Base-by-base conservation (phyloP, 2,329 filamentous ascomycete species). In the Stachybotrys echinatus region DNA sequence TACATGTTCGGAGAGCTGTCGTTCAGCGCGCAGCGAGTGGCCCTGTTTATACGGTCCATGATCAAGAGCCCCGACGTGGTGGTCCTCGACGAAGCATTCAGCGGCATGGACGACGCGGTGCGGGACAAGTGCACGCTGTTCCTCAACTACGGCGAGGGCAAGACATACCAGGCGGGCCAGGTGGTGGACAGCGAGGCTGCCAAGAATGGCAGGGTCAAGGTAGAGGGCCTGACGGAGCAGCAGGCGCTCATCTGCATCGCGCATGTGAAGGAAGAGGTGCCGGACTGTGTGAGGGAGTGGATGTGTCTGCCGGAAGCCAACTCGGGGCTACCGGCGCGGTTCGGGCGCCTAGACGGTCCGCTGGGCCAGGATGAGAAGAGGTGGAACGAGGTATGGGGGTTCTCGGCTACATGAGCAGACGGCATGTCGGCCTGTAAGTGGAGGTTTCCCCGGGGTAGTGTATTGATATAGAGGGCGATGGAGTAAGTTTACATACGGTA, bases 201-300 rank as follows among this genome's bases (percentile, higher is more conserved):
- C 7, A 71, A 68, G 49, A 57, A 67, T 0, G 78, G 73, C 0
- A 62, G 65, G 2, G 73, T 82, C 1, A 74, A 68, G 20, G 69
- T 92, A 5, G 62, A 61, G 1, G 90, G 90, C 0, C 68, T 96
- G 50, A 76, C 77, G 2, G 73, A 83, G 1, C 67, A 81, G 20
- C 92, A 97, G 69, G 91, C 91, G 1, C 71, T 99, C 48, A 79
- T 97, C n/a, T 90, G 92, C 55, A 92, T 97, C 52, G 94, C 90
- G 53, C 94, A 99, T 70, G 78, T 92, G 53, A 85, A 84, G 54
- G 91, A 96, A 60, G 94, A 99, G 67, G 88, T 97, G 10, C 94
- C 94, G 0, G 84, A 86, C 46, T 86, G 85, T 56, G 80, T 96
- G 21, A 74, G 89, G 44, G 84, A 95, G 63, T 97, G 88, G 87